Conservation (phyloP, 345 rosid species). For the Heritiera fomes region DNA sequence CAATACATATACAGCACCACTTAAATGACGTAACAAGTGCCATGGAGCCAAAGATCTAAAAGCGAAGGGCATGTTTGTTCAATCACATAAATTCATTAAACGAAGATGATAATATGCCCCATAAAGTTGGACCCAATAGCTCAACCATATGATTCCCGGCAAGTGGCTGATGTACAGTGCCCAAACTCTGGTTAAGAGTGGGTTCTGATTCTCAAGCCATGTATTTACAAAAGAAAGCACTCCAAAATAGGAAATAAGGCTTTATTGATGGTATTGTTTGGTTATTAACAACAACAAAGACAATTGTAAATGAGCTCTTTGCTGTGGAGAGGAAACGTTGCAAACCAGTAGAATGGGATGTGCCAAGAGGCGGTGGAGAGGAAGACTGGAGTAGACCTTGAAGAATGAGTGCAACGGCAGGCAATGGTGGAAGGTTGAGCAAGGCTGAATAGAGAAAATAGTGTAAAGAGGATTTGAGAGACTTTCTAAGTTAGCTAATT, state of each 20-base stretch:
- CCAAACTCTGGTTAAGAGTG: background rate
- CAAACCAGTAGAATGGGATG: no score
- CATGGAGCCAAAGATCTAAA: background rate
- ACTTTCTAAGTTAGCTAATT: no score
- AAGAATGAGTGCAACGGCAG: no score
- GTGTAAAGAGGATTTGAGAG: no score
- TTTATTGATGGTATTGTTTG: background rate
- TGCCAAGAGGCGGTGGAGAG: no score
- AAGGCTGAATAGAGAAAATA: no score
- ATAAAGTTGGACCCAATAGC: background rate
- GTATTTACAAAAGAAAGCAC: background rate
- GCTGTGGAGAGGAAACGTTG: no score
- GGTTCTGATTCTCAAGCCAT: conserved; percentile 1
- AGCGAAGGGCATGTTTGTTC: background rate
- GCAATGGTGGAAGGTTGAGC: no score
- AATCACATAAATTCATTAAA: conserved; percentile 7
- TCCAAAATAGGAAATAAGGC: background rate
- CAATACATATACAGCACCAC: background rate
- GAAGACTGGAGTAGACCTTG: no score
- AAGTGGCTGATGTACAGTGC: background rate
- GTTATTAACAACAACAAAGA: background rate
- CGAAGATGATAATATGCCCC: background rate
- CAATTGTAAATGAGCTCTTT: no score
- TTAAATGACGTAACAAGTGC: background rate
- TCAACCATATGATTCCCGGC: background rate